phyloP scores from a whole-genome alignment of 805 yeast genomes.

The Candida mattraensis region DNA sequence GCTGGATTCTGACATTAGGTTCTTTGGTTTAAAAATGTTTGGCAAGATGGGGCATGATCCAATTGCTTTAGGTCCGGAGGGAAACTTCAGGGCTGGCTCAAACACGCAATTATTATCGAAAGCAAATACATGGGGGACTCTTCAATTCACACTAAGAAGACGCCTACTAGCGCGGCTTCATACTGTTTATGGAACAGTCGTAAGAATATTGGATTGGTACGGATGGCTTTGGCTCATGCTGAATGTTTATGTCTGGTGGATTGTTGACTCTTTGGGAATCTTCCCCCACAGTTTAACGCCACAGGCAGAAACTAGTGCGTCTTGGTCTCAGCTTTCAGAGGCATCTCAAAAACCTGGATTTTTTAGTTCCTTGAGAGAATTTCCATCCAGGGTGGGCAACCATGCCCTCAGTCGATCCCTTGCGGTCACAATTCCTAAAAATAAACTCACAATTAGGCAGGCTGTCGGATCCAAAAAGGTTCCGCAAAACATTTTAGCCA shows the following conservation, averaged over 20 bases:
- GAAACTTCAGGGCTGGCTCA: conserved; percentile 21
- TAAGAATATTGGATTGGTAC: not conserved
- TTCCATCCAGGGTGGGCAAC: conserved; percentile 21
- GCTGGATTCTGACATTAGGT: conserved; percentile 22
- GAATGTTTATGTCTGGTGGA: conserved; percentile 20
- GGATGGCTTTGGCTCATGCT: conserved; percentile 2
- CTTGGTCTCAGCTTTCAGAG: conserved; percentile 7
- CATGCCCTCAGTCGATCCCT: conserved; percentile 21
- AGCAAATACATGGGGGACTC: conserved; percentile 12
- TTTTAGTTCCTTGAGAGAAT: conserved; percentile 1
- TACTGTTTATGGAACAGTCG: conserved; percentile 6
- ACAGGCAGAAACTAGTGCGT: conserved; percentile 2
- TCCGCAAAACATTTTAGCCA: conserved; percentile 35
- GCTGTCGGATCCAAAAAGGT: conserved; percentile 21
- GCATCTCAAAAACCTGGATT: not conserved
- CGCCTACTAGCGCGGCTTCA: conserved; percentile 13
- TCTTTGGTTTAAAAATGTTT: conserved; percentile 24
- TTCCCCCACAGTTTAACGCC: conserved; percentile 8
- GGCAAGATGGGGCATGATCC: conserved; percentile 15
- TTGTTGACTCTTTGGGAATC: conserved; percentile 13
- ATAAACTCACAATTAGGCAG: conserved; percentile 10
- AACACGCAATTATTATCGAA: conserved; percentile 16
- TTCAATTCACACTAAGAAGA: conserved; percentile 20
- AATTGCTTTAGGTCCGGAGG: conserved; percentile 1
- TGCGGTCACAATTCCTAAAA: conserved; percentile 24